These are phyloP conservation scores for Trichomonas vaginalis DNA, from an alignment of 208 protist species.

Conservation along the genomic window DNA sequence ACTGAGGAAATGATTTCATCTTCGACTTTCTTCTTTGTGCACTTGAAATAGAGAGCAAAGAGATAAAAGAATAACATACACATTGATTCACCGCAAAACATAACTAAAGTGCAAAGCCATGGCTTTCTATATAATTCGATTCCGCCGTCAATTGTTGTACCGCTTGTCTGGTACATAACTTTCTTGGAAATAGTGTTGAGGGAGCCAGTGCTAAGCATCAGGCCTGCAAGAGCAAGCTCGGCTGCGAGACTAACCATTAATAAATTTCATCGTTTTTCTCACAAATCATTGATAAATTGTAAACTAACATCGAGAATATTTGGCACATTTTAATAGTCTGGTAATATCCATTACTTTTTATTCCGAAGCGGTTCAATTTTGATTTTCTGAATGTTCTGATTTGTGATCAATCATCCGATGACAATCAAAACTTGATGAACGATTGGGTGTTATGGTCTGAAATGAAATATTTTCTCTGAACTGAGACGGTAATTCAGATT, in stretches of 20 bases:
- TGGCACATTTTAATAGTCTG: too few species aligned
- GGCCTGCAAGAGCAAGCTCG: not conserved
- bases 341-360: too few species aligned
- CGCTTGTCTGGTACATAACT: not conserved
- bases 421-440: too few species aligned
- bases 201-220: not conserved
- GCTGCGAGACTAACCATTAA: not conserved
- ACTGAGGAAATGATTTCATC: not conserved
- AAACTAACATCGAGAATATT: too few species aligned
- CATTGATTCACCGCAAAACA: not conserved
- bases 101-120: constrained; percentile 3
- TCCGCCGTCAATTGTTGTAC: not conserved
- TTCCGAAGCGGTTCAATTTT: too few species aligned
- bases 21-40: not conserved
- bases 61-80: not conserved
- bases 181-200: not conserved
- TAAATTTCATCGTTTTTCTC: too few species aligned
- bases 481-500: too few species aligned
- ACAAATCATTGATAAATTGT: too few species aligned
- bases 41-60: not conserved
- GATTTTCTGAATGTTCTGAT: too few species aligned
- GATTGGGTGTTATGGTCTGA: too few species aligned
- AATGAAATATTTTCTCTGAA: too few species aligned
- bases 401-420: too few species aligned
- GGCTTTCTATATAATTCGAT: not conserved